These are phyloP conservation scores for Quillaja saponaria DNA, from an alignment of 306 rosid genomes.

Conservation along the genomic window DNA sequence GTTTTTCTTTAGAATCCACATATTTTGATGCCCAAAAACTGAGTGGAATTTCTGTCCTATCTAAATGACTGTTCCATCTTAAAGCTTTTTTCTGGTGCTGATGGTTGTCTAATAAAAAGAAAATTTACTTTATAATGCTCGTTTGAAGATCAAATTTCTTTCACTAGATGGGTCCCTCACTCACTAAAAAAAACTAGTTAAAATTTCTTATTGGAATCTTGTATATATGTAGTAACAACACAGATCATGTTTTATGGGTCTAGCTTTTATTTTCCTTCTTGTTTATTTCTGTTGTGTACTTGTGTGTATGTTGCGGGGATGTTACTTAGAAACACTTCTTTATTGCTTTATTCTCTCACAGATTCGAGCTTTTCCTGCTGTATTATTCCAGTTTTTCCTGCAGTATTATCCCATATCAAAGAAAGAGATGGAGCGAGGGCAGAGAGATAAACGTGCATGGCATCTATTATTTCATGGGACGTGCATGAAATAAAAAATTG, in stretches of 20 bases:
- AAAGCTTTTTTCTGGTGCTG: conserved; percentile 32
- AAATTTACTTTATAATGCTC: conserved; percentile 49
- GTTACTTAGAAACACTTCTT: conserved; percentile 49
- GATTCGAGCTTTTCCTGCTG: conserved; percentile 45
- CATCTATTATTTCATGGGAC: conserved; percentile 59
- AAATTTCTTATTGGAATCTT: conserved; percentile 21
- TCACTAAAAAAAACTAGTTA: conserved; percentile 8
- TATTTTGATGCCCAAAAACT: neutral
- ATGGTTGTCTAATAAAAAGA: conserved; percentile 40
- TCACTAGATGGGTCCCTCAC: conserved; percentile 39
- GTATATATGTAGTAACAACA: conserved; percentile 34
- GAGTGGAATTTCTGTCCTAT: neutral
- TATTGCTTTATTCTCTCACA: conserved; percentile 66
- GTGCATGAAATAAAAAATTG: conserved; percentile 63
- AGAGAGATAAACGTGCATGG: conserved; percentile 71
- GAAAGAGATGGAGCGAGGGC: conserved; percentile 27
- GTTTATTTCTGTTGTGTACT: conserved; percentile 18
- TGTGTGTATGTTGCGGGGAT: conserved; percentile 8
- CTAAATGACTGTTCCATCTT: conserved; percentile 10
- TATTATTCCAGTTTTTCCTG: conserved; percentile 19
- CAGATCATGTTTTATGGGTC: conserved; percentile 21
- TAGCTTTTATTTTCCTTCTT: conserved; percentile 23
- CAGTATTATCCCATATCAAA: conserved; percentile 27
- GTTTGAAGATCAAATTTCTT: conserved; percentile 46
- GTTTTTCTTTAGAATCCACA: neutral